A percentile compares a stretch with the other conserved stretches of the same genome.
Evolutionary conservation across 2,329 filamentous ascomycete genomes (phyloP).

Genomic region (Penicillium palitans): DNA sequence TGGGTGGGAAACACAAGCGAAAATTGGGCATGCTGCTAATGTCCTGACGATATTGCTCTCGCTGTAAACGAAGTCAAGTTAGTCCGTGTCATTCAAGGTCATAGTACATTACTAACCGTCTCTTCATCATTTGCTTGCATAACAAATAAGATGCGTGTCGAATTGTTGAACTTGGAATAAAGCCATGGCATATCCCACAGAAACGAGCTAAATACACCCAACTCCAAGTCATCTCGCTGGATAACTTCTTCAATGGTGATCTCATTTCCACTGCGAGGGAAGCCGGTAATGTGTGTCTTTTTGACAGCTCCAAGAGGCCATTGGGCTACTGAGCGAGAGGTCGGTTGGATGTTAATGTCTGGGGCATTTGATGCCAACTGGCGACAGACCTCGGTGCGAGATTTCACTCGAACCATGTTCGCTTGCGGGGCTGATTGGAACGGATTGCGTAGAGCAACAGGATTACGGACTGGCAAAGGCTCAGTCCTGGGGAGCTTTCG

Average conservation of each 20-base stretch:
- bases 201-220: conserved; percentile 82
- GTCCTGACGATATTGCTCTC: conserved; percentile 43
- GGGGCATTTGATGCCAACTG: conserved; percentile 7
- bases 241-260: conserved; percentile 87
- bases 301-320: conserved; percentile 69
- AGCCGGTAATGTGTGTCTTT: conserved; percentile 73
- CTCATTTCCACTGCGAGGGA: conserved; percentile 63
- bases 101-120: conserved; percentile 32
- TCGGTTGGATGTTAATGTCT: conserved; percentile 10
- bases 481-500: conserved; percentile 28
- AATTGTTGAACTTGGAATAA: conserved; percentile 65
- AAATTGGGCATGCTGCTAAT: conserved; percentile 54
- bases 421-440: background rate
- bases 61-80: conserved; percentile 17
- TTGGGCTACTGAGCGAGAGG: conserved; percentile 33
- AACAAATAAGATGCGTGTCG: conserved; percentile 62
- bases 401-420: background rate
- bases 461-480: background rate
- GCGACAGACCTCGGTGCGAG: conserved; percentile 1
- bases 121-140: conserved; percentile 59
- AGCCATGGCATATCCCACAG: conserved; percentile 84
- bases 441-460: background rate
- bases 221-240: conserved; percentile 68
- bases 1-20: conserved; percentile 74
- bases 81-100: background rate